Conservation (phyloP, 331 rosid species). For the Quercus lobata region DNA sequence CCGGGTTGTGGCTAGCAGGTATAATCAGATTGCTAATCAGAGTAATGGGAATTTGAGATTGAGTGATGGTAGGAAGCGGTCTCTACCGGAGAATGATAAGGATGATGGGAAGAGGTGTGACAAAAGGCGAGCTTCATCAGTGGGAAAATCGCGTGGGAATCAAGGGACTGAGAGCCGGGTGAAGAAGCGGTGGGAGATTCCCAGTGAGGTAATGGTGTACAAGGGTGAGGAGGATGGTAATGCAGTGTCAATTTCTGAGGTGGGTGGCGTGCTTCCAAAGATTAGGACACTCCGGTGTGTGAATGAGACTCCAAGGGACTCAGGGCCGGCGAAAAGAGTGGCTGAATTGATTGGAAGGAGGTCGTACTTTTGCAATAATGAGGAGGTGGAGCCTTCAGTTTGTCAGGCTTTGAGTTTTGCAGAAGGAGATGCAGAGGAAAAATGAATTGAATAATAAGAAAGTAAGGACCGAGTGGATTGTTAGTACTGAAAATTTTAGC, state of each 20-base stretch:
- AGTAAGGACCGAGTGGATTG: background rate
- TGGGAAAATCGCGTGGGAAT: conserved; percentile 22
- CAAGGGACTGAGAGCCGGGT: conserved; percentile 37
- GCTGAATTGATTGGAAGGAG: conserved; percentile 54
- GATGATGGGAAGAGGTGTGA: conserved; percentile 40
- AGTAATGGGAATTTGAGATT: conserved; percentile 14
- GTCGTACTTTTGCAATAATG: conserved; percentile 42
- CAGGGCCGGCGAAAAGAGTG: conserved; percentile 81
- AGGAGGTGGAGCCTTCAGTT: conserved; percentile 26
- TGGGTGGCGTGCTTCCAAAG: conserved; percentile 49
- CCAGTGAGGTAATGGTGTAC: conserved; percentile 38
- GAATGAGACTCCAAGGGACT: conserved; percentile 66
- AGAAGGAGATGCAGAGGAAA: conserved; percentile 36
- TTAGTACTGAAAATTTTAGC: conserved; percentile 13
- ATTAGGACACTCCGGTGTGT: conserved; percentile 44
- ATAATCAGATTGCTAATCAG: conserved; percentile 31
- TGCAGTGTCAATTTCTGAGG: conserved; percentile 4
- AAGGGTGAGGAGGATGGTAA: conserved; percentile 18
- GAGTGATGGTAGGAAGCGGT: conserved; percentile 61
- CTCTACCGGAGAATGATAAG: conserved; percentile 62
- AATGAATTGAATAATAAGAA: background rate
- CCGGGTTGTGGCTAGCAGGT: conserved; percentile 80
- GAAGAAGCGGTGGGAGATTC: conserved; percentile 74
- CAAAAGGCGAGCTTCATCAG: conserved; percentile 39
- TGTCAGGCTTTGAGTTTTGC: conserved; percentile 67